A percentile compares a stretch with the other conserved stretches of the same genome.
phyloP scores from a whole-genome alignment of 768 basidiomycete species.

The Suillus plorans region DNA sequence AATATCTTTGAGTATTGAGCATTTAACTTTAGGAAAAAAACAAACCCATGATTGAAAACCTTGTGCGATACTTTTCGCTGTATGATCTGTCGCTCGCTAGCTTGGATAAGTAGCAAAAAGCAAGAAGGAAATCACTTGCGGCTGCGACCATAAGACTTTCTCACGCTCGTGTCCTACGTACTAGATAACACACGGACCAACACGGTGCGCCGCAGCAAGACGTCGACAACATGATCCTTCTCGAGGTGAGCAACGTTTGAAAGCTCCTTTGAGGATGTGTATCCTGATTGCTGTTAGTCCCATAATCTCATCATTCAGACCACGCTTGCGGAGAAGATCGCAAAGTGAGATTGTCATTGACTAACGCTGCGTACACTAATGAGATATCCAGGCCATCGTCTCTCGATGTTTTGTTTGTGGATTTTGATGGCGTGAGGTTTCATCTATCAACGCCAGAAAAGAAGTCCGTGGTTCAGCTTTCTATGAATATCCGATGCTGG shows the following conservation, averaged over 20 bases:
- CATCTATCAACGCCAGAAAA: constrained; percentile 86
- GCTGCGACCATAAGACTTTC: constrained; percentile 13
- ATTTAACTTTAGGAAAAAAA: not conserved
- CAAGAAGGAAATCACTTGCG: constrained; percentile 18
- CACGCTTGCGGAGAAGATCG: constrained; percentile 81
- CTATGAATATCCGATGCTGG: constrained; percentile 99
- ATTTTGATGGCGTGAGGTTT: constrained; percentile 96
- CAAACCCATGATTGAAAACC: constrained; percentile 28
- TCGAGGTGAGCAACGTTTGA: constrained; percentile 55
- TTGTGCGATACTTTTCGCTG: constrained; percentile 15
- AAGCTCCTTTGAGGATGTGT: not conserved
- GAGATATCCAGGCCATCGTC: constrained; percentile 68
- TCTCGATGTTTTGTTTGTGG: constrained; percentile 94
- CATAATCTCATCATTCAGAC: constrained; percentile 93
- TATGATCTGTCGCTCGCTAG: constrained; percentile 10
- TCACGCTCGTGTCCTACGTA: constrained; percentile 23
- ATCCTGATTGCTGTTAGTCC: constrained; percentile 45
- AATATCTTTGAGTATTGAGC: constrained; percentile 8
- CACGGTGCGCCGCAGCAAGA: constrained; percentile 3
- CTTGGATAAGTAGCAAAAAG: constrained; percentile 20
- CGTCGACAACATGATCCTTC: constrained; percentile 64
- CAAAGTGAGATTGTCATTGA: constrained; percentile 57
- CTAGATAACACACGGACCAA: constrained; percentile 6
- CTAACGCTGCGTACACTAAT: constrained; percentile 15
- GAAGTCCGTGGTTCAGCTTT: constrained; percentile 80